A percentile compares a stretch with the other conserved stretches of the same genome.
These are phyloP conservation scores for Penicillium canariense DNA, from an alignment of 495 filamentous ascomycete genomes.

Conservation along the genomic window DNA sequence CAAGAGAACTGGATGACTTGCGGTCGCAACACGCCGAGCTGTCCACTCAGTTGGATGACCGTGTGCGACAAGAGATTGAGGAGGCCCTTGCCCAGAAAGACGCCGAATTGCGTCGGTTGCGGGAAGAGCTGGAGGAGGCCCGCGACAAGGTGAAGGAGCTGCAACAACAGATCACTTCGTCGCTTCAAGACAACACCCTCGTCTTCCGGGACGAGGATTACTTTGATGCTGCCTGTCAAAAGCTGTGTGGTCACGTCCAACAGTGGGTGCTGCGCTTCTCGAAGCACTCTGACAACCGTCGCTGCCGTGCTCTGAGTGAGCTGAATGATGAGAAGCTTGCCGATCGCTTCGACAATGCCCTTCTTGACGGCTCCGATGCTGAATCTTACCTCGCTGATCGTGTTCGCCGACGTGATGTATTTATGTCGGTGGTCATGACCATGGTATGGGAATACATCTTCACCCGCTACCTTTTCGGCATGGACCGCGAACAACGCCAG, in stretches of 20 bases:
- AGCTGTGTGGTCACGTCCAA: slow-evolving; percentile 89
- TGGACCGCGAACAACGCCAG: slow-evolving; percentile 95
- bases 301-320: slow-evolving; percentile 76
- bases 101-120: slow-evolving; percentile 71
- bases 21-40: slow-evolving; percentile 58
- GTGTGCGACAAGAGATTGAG: slow-evolving; percentile 60
- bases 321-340: slow-evolving; percentile 84
- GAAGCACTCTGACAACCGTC: slow-evolving; percentile 86
- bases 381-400: slow-evolving; percentile 83
- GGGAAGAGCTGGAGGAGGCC: slow-evolving; percentile 71
- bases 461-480: slow-evolving; percentile 94
- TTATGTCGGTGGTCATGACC: slow-evolving; percentile 96
- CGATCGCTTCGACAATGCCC: slow-evolving; percentile 86
- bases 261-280: slow-evolving; percentile 97
- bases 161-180: slow-evolving; percentile 76
- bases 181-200: slow-evolving; percentile 71
- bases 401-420: slow-evolving; percentile 81
- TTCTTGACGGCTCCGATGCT: slow-evolving; percentile 89
- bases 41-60: slow-evolving; percentile 60
- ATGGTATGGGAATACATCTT: slow-evolving; percentile 99
- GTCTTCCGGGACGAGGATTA: slow-evolving; percentile 84
- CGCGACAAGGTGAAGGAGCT: slow-evolving; percentile 76
- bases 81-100: slow-evolving; percentile 68
- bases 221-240: slow-evolving; percentile 90
- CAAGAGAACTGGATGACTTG: slow-evolving; percentile 62